These are phyloP conservation scores for Pholiota molesta DNA, from an alignment of 768 basidiomycete species.

Conservation along the genomic window DNA sequence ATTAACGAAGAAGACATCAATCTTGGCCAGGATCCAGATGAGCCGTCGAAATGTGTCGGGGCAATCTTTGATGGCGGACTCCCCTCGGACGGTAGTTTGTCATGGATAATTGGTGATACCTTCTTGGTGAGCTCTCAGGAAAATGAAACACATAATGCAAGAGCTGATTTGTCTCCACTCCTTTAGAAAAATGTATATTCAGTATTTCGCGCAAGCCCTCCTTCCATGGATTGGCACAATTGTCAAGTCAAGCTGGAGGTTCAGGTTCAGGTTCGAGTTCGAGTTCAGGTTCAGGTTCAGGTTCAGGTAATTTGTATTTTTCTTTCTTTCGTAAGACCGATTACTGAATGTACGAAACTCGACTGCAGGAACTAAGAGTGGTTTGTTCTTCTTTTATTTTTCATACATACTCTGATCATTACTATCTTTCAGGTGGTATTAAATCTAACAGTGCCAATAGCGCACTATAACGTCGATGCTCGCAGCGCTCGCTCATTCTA, in stretches of 20 bases:
- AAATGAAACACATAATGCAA: slow-evolving; percentile 30
- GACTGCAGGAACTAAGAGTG: neutral
- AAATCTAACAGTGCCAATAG: neutral
- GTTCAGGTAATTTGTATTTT: neutral
- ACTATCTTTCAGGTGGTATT: neutral
- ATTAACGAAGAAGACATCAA: slow-evolving; percentile 81
- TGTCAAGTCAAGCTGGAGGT: slow-evolving; percentile 46
- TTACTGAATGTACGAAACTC: too few relatives aligned
- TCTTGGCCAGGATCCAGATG: slow-evolving; percentile 50
- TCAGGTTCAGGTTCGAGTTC: slow-evolving; percentile 27
- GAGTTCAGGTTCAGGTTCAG: slow-evolving; percentile 31
- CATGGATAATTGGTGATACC: slow-evolving; percentile 72
- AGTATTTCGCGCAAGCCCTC: slow-evolving; percentile 45
- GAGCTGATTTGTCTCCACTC: slow-evolving; percentile 10
- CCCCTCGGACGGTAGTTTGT: slow-evolving; percentile 44
- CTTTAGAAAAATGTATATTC: slow-evolving; percentile 57
- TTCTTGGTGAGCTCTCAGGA: slow-evolving; percentile 51
- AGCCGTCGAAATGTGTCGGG: slow-evolving; percentile 52
- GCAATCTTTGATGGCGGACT: slow-evolving; percentile 60
- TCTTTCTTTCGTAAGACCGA: too few relatives aligned
- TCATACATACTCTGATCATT: neutral
- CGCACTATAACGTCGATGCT: neutral
- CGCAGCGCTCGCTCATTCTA: neutral
- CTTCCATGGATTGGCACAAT: slow-evolving; percentile 56
- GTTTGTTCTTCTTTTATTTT: neutral